Conservation (phyloP, 768 basidiomycete genomes). For the Paxillus involutus region DNA sequence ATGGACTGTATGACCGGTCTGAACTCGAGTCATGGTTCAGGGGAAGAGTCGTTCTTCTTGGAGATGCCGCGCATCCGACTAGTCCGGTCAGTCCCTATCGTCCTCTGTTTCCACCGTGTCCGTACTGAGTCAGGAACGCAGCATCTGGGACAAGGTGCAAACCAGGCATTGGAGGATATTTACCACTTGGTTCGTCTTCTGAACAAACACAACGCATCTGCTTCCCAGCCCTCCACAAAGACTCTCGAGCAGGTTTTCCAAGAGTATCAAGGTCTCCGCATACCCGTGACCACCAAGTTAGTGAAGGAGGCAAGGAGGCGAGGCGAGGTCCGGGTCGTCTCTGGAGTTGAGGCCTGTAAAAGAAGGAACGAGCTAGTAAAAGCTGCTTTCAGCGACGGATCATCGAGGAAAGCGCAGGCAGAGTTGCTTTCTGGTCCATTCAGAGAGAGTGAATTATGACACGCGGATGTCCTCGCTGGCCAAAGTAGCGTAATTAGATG, state of each 20-base stretch:
- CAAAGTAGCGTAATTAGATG: too few relatives aligned
- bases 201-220: conserved; percentile 28
- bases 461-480: too few relatives aligned
- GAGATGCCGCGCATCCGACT: conserved; percentile 48
- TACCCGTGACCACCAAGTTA: conserved; percentile 35
- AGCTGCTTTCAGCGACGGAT: not conserved
- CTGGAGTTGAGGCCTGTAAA: conserved; percentile 31
- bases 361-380: conserved; percentile 26
- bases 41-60: conserved; percentile 41
- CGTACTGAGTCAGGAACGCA: not conserved
- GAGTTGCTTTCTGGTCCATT: conserved; percentile 5
- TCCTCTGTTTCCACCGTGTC: too few relatives aligned
- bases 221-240: conserved; percentile 25
- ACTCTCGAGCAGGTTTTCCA: conserved; percentile 31
- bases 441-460: conserved; percentile 6
- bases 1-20: conserved; percentile 44
- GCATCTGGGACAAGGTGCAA: conserved; percentile 49
- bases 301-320: conserved; percentile 35
- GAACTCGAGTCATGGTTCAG: conserved; percentile 41
- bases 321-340: conserved; percentile 36
- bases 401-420: not conserved
- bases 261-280: conserved; percentile 35
- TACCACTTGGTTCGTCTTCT: conserved; percentile 37
- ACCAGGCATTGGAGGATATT: conserved; percentile 45
- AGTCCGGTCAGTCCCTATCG: conserved; percentile 32